Conservation (phyloP, 495 filamentous ascomycete genomes). For the Penicillium atrosanguineum region DNA sequence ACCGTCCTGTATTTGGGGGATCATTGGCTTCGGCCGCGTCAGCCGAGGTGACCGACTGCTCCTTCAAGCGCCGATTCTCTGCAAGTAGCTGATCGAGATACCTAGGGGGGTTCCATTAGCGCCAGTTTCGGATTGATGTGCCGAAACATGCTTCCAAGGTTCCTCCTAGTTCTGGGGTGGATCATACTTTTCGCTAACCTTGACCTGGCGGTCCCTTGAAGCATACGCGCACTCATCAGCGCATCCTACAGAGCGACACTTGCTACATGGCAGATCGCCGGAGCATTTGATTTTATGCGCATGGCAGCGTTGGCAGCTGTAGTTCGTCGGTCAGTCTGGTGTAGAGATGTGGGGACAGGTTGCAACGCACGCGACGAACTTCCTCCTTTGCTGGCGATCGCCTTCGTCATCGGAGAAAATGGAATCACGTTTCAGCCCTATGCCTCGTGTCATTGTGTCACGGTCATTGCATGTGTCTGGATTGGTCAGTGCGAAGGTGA, state of each 20-base stretch:
- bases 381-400: conserved; percentile 28
- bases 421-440: conserved; percentile 16
- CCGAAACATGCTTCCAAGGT: not conserved
- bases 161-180: not conserved
- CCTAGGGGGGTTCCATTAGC: conserved; percentile 12
- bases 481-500: conserved; percentile 10
- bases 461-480: not conserved
- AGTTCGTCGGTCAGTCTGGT: conserved; percentile 3
- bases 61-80: conserved; percentile 41
- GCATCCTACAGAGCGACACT: conserved; percentile 37
- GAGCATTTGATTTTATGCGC: conserved; percentile 48
- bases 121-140: not conserved
- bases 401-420: conserved; percentile 13
- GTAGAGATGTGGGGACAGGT: not conserved
- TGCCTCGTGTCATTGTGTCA: conserved; percentile 17
- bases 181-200: conserved; percentile 44
- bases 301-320: conserved; percentile 46
- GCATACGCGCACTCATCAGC: conserved; percentile 40
- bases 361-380: conserved; percentile 36
- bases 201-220: conserved; percentile 41
- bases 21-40: conserved; percentile 26
- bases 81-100: conserved; percentile 36
- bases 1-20: conserved; percentile 14
- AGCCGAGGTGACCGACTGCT: conserved; percentile 34
- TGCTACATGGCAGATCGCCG: conserved; percentile 39